Percentiles rank a stretch among this genome's conserved stretches.
These are phyloP conservation scores for Melanopsichium pennsylvanicum DNA, from an alignment of 1,284 basidiomycete genomes.

Conservation along the genomic window DNA sequence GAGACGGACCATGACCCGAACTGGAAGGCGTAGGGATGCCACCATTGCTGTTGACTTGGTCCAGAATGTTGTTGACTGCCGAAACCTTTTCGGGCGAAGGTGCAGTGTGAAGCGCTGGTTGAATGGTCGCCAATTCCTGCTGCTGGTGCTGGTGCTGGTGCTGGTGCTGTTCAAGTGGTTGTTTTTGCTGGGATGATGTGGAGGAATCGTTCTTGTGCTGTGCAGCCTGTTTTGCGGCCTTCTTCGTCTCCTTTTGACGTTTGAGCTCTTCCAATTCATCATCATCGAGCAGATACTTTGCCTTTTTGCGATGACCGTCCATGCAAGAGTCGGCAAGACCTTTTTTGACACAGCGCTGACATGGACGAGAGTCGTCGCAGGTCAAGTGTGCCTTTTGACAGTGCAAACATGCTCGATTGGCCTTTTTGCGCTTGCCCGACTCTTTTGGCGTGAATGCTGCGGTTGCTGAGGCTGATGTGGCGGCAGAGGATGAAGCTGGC, in stretches of 20 bases:
- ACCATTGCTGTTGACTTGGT: conserved; percentile 27
- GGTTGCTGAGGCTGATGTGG: conserved; percentile 2
- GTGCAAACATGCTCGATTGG: conserved; percentile 87
- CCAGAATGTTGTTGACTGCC: conserved; percentile 34
- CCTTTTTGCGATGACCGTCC: conserved; percentile 95
- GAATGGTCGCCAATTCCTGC: conserved; percentile 10
- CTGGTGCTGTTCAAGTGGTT: too few relatives aligned
- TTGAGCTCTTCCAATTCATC: conserved; percentile 59
- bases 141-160: conserved; percentile 10
- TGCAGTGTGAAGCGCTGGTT: conserved; percentile 10
- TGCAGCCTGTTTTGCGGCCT: conserved; percentile 32
- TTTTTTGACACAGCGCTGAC: conserved; percentile 91
- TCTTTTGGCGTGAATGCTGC: conserved; percentile 6
- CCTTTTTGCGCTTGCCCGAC: conserved; percentile 73
- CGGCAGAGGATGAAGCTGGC: conserved; percentile 1
- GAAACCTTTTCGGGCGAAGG: conserved; percentile 28
- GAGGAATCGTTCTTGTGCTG: conserved; percentile 9
- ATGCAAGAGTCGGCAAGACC: conserved; percentile 86
- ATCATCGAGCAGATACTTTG: conserved; percentile 77
- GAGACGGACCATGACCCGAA: conserved; percentile 40
- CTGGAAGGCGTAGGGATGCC: conserved; percentile 25
- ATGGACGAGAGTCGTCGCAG: conserved; percentile 94
- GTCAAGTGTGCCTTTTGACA: conserved; percentile 95
- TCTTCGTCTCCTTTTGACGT: conserved; percentile 48
- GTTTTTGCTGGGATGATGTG: not conserved